Conservation (phyloP, 1,139 yeast species). For the Yamadazyma conglobata region DNA sequence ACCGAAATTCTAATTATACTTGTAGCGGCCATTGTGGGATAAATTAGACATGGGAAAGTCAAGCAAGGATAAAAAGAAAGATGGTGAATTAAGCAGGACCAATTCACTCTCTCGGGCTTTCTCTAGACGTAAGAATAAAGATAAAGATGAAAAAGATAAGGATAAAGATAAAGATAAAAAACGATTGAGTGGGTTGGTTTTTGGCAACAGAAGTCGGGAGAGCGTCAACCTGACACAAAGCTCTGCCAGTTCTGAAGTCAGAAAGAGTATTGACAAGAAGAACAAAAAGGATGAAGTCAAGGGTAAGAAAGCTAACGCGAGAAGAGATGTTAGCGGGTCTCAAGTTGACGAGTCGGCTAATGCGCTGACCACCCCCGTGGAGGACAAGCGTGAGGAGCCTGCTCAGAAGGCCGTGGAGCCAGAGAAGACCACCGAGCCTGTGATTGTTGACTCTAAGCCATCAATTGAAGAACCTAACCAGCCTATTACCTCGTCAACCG, state of each 20-base stretch:
- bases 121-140: constrained; percentile 9
- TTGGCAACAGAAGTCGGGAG: constrained; percentile 13
- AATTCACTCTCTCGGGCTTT: constrained; percentile 10
- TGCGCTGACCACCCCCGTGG: no score
- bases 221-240: constrained; percentile 11
- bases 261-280: neutral
- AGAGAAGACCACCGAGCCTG: neutral
- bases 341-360: no score
- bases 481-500: no score
- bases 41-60: no score
- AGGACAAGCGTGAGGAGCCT: constrained; percentile 1
- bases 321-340: constrained; percentile 2
- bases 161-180: constrained; percentile 15
- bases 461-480: neutral
- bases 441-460: neutral
- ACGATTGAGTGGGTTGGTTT: constrained; percentile 15
- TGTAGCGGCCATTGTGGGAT: no score
- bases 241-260: constrained; percentile 3
- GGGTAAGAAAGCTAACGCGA: constrained; percentile 3
- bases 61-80: constrained; percentile 7
- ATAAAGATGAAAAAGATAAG: constrained; percentile 14
- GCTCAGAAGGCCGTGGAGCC: neutral
- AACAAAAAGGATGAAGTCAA: constrained; percentile 1
- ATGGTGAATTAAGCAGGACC: constrained; percentile 9
- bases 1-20: no score